These are phyloP conservation scores for Neurospora sp. DNA, from an alignment of 495 filamentous ascomycete species.

Conservation along the genomic window DNA sequence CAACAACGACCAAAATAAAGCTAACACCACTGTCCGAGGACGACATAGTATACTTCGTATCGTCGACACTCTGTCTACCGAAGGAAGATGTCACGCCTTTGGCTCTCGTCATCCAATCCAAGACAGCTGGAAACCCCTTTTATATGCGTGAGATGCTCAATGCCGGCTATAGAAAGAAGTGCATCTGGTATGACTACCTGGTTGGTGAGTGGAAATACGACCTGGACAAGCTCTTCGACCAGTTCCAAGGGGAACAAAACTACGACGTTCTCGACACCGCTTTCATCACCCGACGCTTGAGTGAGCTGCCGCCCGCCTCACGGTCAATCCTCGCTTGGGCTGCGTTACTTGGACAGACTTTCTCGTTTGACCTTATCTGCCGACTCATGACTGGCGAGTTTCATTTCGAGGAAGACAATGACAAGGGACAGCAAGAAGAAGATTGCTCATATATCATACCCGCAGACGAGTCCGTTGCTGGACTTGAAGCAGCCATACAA, in stretches of 20 bases:
- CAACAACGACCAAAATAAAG: slow-evolving; percentile 52
- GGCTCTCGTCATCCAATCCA: slow-evolving; percentile 68
- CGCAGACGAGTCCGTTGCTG: slow-evolving; percentile 52
- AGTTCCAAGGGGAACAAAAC: slow-evolving; percentile 67
- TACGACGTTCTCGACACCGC: slow-evolving; percentile 69
- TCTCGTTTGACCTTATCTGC: slow-evolving; percentile 74
- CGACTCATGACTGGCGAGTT: slow-evolving; percentile 62
- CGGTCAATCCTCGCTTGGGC: slow-evolving; percentile 81
- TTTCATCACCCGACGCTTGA: slow-evolving; percentile 66
- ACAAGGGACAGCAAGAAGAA: slow-evolving; percentile 11
- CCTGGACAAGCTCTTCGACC: slow-evolving; percentile 69
- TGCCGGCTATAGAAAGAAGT: slow-evolving; percentile 72
- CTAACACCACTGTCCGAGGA: slow-evolving; percentile 61
- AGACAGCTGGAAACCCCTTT: slow-evolving; percentile 74
- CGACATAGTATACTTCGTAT: slow-evolving; percentile 67
- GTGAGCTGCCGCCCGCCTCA: slow-evolving; percentile 61
- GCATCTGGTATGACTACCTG: slow-evolving; percentile 82
- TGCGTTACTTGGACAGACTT: slow-evolving; percentile 64
- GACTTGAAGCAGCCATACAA: slow-evolving; percentile 68
- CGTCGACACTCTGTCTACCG: slow-evolving; percentile 56
- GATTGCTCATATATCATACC: slow-evolving; percentile 18
- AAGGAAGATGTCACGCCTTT: slow-evolving; percentile 52
- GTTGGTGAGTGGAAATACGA: slow-evolving; percentile 73
- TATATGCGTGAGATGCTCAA: slow-evolving; percentile 88
- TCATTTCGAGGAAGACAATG: slow-evolving; percentile 37